These are phyloP conservation scores for Aspergillus uvarum DNA, from an alignment of 2,329 filamentous ascomycete genomes.

Conservation along the genomic window DNA sequence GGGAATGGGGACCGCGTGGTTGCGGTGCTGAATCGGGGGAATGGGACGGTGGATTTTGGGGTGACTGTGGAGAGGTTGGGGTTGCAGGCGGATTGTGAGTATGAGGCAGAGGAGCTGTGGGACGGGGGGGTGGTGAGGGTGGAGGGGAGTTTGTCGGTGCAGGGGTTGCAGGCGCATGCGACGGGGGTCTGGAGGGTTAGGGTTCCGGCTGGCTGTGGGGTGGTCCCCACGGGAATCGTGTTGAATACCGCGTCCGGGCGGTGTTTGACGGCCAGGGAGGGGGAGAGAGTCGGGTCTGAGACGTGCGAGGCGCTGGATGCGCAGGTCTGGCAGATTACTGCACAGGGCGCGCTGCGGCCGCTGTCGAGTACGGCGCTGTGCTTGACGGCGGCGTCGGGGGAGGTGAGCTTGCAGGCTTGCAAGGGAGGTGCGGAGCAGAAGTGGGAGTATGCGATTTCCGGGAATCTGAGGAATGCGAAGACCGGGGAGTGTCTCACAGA, in stretches of 20 bases:
- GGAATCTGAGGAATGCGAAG: slow-evolving; percentile 43
- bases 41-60: slow-evolving; percentile 25
- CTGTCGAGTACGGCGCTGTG: slow-evolving; percentile 38
- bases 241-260: slow-evolving; percentile 51
- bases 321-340: slow-evolving; percentile 46
- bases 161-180: slow-evolving; percentile 39
- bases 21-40: slow-evolving; percentile 49
- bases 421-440: slow-evolving; percentile 28
- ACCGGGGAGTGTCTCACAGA: slow-evolving; percentile 44
- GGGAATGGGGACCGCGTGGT: slow-evolving; percentile 50
- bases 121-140: slow-evolving; percentile 34
- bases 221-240: slow-evolving; percentile 50
- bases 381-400: slow-evolving; percentile 25
- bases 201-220: slow-evolving; percentile 24
- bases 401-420: slow-evolving; percentile 19
- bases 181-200: slow-evolving; percentile 48
- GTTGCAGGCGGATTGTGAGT: slow-evolving; percentile 30
- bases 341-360: slow-evolving; percentile 39
- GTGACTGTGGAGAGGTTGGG: slow-evolving; percentile 42
- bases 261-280: slow-evolving; percentile 41
- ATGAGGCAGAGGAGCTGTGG: slow-evolving; percentile 47
- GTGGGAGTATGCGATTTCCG: slow-evolving; percentile 48
- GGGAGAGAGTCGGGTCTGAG: slow-evolving; percentile 32
- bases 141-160: slow-evolving; percentile 25
- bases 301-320: slow-evolving; percentile 29